phyloP scores from a whole-genome alignment of 345 rosid species.

The Moricandia moricandioides region DNA sequence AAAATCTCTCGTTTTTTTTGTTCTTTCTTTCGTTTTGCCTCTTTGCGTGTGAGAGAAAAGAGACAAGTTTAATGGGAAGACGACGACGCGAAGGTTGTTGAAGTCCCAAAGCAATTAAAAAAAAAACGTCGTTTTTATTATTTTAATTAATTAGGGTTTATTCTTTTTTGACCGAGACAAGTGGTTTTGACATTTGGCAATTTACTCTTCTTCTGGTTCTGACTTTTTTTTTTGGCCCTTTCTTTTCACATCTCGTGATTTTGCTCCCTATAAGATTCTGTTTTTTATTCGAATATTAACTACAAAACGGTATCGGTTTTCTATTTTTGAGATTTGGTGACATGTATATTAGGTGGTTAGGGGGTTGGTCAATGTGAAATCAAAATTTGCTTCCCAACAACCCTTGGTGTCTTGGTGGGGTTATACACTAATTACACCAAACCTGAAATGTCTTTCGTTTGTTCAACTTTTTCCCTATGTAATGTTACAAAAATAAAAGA shows the following conservation, averaged over 20 bases:
- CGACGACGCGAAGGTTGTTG: slow-evolving; percentile 22
- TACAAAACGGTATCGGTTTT: not conserved
- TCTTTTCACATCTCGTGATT: not conserved
- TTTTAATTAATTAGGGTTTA: not conserved
- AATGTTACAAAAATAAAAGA: not conserved
- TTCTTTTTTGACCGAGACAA: slow-evolving; percentile 20
- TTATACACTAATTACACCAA: not conserved
- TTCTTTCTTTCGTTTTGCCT: not conserved
- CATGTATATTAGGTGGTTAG: not conserved
- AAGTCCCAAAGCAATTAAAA: not conserved
- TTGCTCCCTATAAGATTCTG: not conserved
- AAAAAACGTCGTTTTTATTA: not conserved
- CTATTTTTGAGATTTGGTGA: no score
- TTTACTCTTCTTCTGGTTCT: not conserved
- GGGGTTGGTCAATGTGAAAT: slow-evolving; percentile 25
- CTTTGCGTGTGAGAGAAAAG: slow-evolving; percentile 8
- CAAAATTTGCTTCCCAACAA: not conserved
- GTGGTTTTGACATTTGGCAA: slow-evolving; percentile 22
- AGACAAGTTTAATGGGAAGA: not conserved
- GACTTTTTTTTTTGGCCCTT: not conserved
- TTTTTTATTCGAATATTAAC: not conserved
- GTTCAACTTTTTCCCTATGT: not conserved
- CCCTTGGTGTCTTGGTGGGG: slow-evolving; percentile 1
- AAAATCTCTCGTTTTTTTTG: not conserved
- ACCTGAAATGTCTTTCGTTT: not conserved